Evolutionary conservation across 1,284 basidiomycete genomes (phyloP).

Genomic region (Malassezia dermatis): DNA sequence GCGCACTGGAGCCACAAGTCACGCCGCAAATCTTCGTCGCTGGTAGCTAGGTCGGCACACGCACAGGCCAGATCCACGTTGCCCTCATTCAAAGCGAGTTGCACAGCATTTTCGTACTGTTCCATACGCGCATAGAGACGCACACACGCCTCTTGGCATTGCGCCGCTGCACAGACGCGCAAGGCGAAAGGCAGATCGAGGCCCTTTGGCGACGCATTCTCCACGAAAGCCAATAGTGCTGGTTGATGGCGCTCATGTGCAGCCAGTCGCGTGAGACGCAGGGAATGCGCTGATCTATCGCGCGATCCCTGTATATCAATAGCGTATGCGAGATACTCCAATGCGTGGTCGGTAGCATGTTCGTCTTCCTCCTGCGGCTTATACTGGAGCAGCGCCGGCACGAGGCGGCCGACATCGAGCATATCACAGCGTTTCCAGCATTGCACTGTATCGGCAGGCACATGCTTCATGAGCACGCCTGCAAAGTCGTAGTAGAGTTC

Average conservation of each 20-base stretch:
- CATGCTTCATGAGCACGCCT: conserved; percentile 71
- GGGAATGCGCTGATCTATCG: conserved; percentile 81
- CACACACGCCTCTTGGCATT: conserved; percentile 78
- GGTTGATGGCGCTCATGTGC: conserved; percentile 69
- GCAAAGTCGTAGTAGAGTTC: conserved; percentile 90
- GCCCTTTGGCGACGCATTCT: conserved; percentile 66
- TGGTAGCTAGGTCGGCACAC: conserved; percentile 34
- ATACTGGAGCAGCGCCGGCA: conserved; percentile 77
- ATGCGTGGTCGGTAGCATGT: neutral
- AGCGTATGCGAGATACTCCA: conserved; percentile 68
- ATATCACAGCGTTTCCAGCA: conserved; percentile 66
- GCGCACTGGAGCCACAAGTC: conserved; percentile 97
- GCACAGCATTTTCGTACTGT: conserved; percentile 87
- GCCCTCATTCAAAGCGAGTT: conserved; percentile 61
- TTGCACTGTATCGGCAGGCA: conserved; percentile 78
- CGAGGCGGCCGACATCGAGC: conserved; percentile 70
- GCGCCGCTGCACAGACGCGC: conserved; percentile 65
- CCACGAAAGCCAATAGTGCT: conserved; percentile 73
- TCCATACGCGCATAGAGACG: conserved; percentile 98
- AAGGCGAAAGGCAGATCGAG: conserved; percentile 86
- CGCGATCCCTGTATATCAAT: conserved; percentile 69
- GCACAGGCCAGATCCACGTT: conserved; percentile 52
- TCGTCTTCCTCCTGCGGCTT: conserved; percentile 51
- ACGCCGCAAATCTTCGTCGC: conserved; percentile 57
- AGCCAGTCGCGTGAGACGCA: conserved; percentile 80